Evolutionary conservation across 768 basidiomycete species (phyloP), one percentile per base, ranked within the genome.

Genomic region (Trametes cingulata): DNA sequence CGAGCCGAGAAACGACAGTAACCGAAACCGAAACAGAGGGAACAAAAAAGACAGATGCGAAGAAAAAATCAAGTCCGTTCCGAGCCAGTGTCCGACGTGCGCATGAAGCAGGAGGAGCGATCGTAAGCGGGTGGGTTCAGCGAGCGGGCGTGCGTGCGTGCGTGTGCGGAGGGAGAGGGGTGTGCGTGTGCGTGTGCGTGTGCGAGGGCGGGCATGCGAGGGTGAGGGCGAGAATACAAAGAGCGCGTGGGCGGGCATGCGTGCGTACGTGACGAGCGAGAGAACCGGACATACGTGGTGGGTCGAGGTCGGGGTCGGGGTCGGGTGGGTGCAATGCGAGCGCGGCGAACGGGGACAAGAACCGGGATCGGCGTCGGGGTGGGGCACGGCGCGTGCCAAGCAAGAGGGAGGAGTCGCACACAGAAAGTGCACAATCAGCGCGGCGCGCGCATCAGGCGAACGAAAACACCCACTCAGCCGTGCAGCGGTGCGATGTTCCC

Each of bases 11-110:
- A 52, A 46, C 20, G 51, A 47, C 45, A 47, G 40, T 15, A 50
- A 25, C 10, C n/a, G n/a, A n/a, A n/a, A n/a, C n/a, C n/a, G n/a
- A n/a, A n/a, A n/a, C n/a, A n/a, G n/a, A n/a, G n/a, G n/a, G n/a
- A n/a, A n/a, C n/a, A n/a, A 48, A 25, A 13, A 33, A 22, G 17
- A 54, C 19, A 25, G 2, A 52, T 3, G 20, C n/a, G n/a, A 19
- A 33, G 53, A 36, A 46, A 14, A 42, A 41, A 36, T 14, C 24
- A 33, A 55, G 60, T 61, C 53, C 60, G 53, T 61, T 60, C 60
- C 53, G n/a, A 45, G 54, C 54, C 60, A 56, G 42, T 33, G 58
- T 59, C 50, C 58, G 58, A 59, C 51, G 51, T 52, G 58, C 50
- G 58, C 50, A 33, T 58, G 58, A 46, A 40, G 58, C 58, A 46